Percentiles rank a stretch among this genome's conserved stretches.
These are phyloP conservation scores for Davidsoniella virescens DNA, from an alignment of 2,329 filamentous ascomycete genomes.

Conservation along the genomic window DNA sequence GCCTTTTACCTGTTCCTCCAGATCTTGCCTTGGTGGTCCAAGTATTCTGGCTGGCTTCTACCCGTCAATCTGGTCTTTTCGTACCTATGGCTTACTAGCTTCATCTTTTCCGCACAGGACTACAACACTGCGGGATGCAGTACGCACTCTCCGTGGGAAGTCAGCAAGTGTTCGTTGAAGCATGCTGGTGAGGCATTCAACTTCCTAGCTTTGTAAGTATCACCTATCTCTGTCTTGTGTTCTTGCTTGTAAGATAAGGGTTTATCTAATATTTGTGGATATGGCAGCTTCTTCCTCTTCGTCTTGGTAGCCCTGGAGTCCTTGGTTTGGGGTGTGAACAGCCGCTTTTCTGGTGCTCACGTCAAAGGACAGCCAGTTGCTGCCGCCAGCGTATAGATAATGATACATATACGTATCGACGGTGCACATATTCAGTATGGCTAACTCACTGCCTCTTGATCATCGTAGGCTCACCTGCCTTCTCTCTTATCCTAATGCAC, in stretches of 20 bases:
- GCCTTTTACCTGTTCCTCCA: conserved; percentile 15
- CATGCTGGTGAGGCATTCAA: conserved; percentile 16
- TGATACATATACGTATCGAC: no score
- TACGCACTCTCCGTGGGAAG: conserved; percentile 8
- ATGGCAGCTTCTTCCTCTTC: conserved; percentile 6
- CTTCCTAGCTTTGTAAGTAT: conserved; percentile 17
- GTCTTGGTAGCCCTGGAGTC: conserved; percentile 2
- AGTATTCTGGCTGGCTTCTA: conserved; percentile 16
- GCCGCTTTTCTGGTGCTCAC: neutral
- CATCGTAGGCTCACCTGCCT: no score
- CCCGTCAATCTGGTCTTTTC: conserved; percentile 16
- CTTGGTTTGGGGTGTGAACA: conserved; percentile 2
- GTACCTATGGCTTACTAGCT: conserved; percentile 18
- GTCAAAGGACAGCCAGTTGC: neutral
- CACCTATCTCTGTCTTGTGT: neutral
- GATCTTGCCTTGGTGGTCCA: conserved; percentile 13
- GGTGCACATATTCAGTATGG: no score
- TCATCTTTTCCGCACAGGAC: conserved; percentile 17
- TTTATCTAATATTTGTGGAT: neutral
- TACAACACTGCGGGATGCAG: conserved; percentile 14
- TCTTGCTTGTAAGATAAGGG: neutral
- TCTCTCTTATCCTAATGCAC: neutral
- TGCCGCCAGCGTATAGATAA: no score
- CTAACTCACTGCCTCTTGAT: no score
- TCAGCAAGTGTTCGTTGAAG: conserved; percentile 14